phyloP scores from a whole-genome alignment of 257 asterid genomes.

The Solanum bukasovii region DNA sequence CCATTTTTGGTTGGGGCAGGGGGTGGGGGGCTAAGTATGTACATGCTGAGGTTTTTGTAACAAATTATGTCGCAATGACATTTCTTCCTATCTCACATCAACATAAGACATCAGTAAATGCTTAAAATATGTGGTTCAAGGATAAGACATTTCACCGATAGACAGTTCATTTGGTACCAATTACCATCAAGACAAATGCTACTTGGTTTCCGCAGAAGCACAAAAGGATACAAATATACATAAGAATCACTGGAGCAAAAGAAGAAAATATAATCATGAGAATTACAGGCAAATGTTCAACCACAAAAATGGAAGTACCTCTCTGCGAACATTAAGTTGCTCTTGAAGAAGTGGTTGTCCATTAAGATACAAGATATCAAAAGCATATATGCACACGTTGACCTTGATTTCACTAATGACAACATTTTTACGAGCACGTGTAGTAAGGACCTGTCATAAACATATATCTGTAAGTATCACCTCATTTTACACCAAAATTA shows the following conservation, averaged over 20 bases:
- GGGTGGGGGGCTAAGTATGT: neutral
- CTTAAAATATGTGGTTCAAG: neutral
- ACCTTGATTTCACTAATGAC: slow-evolving; percentile 65
- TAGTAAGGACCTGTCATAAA: slow-evolving; percentile 61
- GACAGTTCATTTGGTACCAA: neutral
- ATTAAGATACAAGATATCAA: slow-evolving; percentile 75
- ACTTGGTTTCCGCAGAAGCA: neutral
- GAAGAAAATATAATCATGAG: slow-evolving; percentile 1
- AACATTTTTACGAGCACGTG: slow-evolving; percentile 91
- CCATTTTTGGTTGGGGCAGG: neutral
- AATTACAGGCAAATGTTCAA: neutral
- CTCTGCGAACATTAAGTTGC: slow-evolving; percentile 76
- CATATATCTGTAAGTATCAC: slow-evolving; percentile 6
- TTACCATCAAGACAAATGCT: neutral
- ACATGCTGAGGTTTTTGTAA: neutral
- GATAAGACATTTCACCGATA: neutral
- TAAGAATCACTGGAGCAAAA: neutral
- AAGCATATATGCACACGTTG: slow-evolving; percentile 84
- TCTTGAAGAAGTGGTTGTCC: slow-evolving; percentile 83
- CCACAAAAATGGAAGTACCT: slow-evolving; percentile 35
- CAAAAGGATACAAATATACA: neutral
- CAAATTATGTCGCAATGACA: neutral
- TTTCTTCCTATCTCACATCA: neutral
- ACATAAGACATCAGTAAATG: neutral
- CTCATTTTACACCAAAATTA: neutral